These are phyloP conservation scores for Penicillium sp. DNA, from an alignment of 2,329 filamentous ascomycete species.

Conservation along the genomic window DNA sequence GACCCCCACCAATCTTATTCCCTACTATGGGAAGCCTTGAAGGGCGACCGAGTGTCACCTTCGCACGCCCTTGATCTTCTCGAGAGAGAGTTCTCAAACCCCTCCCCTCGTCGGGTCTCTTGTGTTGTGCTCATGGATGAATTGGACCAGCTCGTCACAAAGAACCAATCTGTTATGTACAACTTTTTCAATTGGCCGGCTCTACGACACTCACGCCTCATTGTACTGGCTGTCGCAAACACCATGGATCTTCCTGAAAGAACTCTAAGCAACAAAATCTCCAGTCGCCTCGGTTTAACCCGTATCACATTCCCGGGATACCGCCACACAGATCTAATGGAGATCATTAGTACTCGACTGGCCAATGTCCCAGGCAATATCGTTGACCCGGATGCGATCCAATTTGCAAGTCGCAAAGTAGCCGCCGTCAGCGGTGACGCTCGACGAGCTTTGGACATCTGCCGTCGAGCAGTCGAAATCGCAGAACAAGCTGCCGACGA, in stretches of 20 bases:
- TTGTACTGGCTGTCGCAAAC: conserved; percentile 95
- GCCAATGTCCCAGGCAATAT: conserved; percentile 84
- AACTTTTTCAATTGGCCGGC: conserved; percentile 99
- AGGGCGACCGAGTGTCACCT: conserved; percentile 87
- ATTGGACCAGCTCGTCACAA: conserved; percentile 93
- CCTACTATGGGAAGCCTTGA: conserved; percentile 91
- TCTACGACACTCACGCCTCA: conserved; percentile 83
- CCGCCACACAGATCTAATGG: conserved; percentile 94
- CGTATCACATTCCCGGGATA: conserved; percentile 97
- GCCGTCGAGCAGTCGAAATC: conserved; percentile 88
- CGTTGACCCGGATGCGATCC: conserved; percentile 87
- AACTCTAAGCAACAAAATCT: conserved; percentile 97
- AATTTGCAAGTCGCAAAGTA: conserved; percentile 95
- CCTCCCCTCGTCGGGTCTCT: conserved; percentile 84
- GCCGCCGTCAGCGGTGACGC: conserved; percentile 95
- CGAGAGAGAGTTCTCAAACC: conserved; percentile 88
- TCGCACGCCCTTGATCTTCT: conserved; percentile 87
- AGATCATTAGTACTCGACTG: conserved; percentile 92
- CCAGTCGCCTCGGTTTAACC: conserved; percentile 82
- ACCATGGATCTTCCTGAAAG: conserved; percentile 98
- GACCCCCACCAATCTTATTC: conserved; percentile 97
- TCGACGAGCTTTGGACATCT: conserved; percentile 88
- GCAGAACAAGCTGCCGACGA: conserved; percentile 70
- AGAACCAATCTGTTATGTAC: conserved; percentile 99
- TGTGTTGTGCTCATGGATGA: conserved; percentile 99